These are phyloP conservation scores for Mrakia gelida DNA, from an alignment of 768 basidiomycete genomes.

Conservation along the genomic window DNA sequence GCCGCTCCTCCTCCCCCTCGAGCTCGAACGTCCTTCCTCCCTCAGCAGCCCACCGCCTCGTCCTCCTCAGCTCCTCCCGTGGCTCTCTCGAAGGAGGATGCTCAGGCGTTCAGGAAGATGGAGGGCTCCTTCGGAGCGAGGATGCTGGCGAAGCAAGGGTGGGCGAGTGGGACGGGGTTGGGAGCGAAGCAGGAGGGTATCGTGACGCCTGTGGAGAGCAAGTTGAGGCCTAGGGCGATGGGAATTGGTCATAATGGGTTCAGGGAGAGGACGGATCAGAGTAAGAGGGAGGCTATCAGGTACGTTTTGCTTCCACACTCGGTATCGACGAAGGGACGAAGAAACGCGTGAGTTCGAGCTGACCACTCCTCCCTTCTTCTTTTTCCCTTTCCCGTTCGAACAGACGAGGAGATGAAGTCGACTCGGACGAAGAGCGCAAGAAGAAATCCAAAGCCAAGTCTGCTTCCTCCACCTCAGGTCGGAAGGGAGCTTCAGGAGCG, in stretches of 20 bases:
- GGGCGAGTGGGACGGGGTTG: constrained; percentile 74
- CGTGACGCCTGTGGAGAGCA: constrained; percentile 79
- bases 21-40: constrained; percentile 22
- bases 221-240: constrained; percentile 68
- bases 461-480: neutral
- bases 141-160: constrained; percentile 93
- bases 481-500: neutral
- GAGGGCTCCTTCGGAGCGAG: constrained; percentile 74
- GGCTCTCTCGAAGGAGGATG: constrained; percentile 23
- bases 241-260: constrained; percentile 85
- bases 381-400: neutral
- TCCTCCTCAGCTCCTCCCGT: neutral
- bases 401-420: constrained; percentile 35
- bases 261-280: constrained; percentile 67
- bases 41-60: neutral
- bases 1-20: constrained; percentile 10
- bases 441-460: constrained; percentile 33
- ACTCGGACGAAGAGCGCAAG: constrained; percentile 34
- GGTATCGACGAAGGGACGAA: neutral
- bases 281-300: constrained; percentile 42
- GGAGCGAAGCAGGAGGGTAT: constrained; percentile 74
- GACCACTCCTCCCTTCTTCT: neutral
- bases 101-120: constrained; percentile 61
- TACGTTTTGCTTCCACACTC: neutral
- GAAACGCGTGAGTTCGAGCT: neutral